Percentiles rank a stretch among this genome's conserved stretches.
Conservation (phyloP, 2,329 filamentous ascomycete species). For the Cryphonectria parasitica region DNA sequence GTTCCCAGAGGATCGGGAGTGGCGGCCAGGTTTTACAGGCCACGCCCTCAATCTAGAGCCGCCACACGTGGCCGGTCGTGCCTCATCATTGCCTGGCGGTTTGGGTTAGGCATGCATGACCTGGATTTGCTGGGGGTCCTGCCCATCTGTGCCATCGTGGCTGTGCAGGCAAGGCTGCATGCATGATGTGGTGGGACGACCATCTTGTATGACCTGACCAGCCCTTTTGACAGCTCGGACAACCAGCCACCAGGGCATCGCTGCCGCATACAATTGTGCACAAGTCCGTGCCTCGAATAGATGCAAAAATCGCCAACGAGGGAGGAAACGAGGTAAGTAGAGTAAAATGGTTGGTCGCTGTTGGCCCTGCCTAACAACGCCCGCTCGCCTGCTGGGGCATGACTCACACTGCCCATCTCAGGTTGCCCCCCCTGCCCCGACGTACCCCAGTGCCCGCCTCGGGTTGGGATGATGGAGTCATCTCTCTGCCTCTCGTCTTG, state of each 20-base stretch:
- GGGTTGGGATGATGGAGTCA: conserved; percentile 2
- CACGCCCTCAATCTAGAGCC: conserved; percentile 13
- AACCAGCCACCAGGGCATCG: conserved; percentile 3
- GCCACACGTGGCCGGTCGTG: conserved; percentile 6
- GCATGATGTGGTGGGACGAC: not conserved
- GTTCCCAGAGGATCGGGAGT: conserved; percentile 2
- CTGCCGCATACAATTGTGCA: not conserved
- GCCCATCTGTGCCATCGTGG: not conserved
- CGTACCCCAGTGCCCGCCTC: not conserved
- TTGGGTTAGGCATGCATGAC: not conserved
- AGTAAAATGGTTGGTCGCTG: not conserved
- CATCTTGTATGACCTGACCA: not conserved
- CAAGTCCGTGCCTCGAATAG: not conserved
- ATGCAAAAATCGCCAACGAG: not conserved
- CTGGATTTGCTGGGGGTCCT: not conserved
- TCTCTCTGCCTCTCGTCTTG: not conserved
- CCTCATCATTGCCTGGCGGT: not conserved
- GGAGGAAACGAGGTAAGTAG: not conserved
- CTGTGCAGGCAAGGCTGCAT: conserved; percentile 18
- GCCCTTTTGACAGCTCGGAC: not conserved
- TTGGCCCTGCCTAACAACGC: not conserved
- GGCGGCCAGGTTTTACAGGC: conserved; percentile 4
- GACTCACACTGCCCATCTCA: not conserved
- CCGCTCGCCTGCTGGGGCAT: not conserved
- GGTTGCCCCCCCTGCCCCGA: not conserved